Conservation (phyloP, 2,329 filamentous ascomycete genomes). For the Emergomyces orientalis region DNA sequence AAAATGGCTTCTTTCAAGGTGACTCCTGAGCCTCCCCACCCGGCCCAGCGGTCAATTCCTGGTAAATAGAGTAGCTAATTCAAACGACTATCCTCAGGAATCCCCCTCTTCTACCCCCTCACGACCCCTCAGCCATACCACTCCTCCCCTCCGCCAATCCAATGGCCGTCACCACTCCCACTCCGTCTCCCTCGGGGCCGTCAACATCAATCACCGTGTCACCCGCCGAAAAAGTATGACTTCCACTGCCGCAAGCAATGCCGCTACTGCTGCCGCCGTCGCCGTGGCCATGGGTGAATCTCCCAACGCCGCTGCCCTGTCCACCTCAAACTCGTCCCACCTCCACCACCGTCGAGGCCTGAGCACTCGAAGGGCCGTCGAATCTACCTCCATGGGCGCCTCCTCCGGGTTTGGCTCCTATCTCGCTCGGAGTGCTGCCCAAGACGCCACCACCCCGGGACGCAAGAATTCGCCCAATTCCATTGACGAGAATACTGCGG, state of each 20-base stretch:
- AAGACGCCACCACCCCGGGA: constrained; percentile 21
- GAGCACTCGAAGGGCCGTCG: constrained; percentile 34
- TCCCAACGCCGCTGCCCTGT: constrained; percentile 47
- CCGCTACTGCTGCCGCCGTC: constrained; percentile 53
- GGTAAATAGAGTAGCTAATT: neutral
- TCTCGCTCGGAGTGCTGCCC: constrained; percentile 29
- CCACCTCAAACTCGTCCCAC: constrained; percentile 29
- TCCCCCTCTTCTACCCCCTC: constrained; percentile 27
- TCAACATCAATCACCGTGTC: constrained; percentile 75
- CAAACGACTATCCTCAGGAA: constrained; percentile 14
- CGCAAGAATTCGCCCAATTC: constrained; percentile 33
- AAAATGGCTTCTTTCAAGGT: constrained; percentile 12
- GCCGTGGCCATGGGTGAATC: constrained; percentile 57
- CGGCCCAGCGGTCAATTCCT: neutral
- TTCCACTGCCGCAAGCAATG: constrained; percentile 62
- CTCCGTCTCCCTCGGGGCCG: constrained; percentile 65
- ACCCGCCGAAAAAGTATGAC: constrained; percentile 89
- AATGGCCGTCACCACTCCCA: constrained; percentile 72
- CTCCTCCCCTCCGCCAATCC: constrained; percentile 51
- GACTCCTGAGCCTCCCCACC: neutral
- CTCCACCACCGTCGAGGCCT: constrained; percentile 45
- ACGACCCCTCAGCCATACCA: constrained; percentile 57
- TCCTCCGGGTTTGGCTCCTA: constrained; percentile 35
- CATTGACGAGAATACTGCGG: constrained; percentile 23
- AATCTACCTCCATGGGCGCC: constrained; percentile 51